Percentiles rank a stretch among this genome's conserved stretches.
These are phyloP conservation scores for Aspergillus oerlinghausenensis DNA, from an alignment of 2,329 filamentous ascomycete genomes.

Conservation along the genomic window DNA sequence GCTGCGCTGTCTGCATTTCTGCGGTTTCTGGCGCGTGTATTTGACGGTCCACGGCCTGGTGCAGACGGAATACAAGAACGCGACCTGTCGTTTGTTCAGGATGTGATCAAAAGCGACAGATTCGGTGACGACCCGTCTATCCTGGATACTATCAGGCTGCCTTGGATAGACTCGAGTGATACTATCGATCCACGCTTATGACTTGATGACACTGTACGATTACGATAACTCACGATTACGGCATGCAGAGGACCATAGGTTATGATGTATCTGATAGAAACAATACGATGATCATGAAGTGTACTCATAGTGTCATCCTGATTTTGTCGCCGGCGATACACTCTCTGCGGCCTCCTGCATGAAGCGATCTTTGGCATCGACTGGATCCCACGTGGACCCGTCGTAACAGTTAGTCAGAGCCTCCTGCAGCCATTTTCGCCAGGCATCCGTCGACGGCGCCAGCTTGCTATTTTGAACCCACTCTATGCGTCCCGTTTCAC, in stretches of 20 bases:
- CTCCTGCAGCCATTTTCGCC: not conserved
- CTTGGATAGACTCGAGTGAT: not conserved
- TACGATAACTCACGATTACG: not conserved
- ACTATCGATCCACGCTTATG: not conserved
- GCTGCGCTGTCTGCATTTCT: constrained; percentile 9
- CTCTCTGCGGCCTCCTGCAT: not conserved
- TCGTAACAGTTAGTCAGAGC: constrained; percentile 15
- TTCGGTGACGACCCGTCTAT: constrained; percentile 8
- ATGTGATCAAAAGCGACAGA: constrained; percentile 2
- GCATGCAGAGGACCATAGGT: not conserved
- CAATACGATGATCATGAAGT: not conserved
- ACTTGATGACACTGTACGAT: not conserved
- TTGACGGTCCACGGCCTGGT: constrained; percentile 2
- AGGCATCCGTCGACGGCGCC: constrained; percentile 44
- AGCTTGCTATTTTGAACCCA: constrained; percentile 53
- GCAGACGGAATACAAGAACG: constrained; percentile 6
- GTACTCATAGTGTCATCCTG: not conserved
- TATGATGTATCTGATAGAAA: not conserved
- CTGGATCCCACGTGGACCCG: constrained; percentile 15
- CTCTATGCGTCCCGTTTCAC: constrained; percentile 48
- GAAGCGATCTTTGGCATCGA: not conserved
- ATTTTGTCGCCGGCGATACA: not conserved
- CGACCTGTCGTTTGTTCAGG: constrained; percentile 10
- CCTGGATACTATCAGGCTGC: not conserved
- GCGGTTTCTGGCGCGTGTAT: constrained; percentile 11